Evolutionary conservation across 352 stramenopile genomes (phyloP).

Genomic region (Globisporangium perplexum): DNA sequence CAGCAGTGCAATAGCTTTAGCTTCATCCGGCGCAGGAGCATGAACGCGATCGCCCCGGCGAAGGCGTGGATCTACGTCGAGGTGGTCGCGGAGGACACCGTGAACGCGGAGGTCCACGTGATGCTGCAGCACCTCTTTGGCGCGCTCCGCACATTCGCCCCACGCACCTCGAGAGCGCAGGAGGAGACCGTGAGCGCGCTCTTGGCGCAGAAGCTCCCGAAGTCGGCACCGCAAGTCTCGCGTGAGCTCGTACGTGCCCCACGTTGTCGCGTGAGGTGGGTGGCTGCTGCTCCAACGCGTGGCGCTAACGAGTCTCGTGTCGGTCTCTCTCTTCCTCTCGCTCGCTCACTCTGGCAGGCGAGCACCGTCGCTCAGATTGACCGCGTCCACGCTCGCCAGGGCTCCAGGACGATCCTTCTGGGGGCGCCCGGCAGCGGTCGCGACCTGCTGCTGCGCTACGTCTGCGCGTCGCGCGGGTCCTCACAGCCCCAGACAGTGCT

Average conservation of each 20-base stretch:
- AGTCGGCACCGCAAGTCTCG: conserved; percentile 15
- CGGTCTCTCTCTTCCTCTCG: background rate
- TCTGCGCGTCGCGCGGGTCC: conserved; percentile 14
- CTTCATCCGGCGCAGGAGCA: conserved; percentile 16
- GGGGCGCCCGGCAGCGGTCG: conserved; percentile 20
- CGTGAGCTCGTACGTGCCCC: conserved; percentile 26
- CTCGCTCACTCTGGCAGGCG: conserved; percentile 25
- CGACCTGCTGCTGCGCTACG: conserved; percentile 37
- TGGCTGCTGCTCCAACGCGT: background rate
- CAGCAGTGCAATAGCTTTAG: conserved; percentile 14
- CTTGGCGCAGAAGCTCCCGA: conserved; percentile 9
- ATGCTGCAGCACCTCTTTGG: conserved; percentile 29
- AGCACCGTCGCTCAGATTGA: conserved; percentile 30
- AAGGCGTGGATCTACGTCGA: conserved; percentile 48
- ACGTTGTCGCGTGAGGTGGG: background rate
- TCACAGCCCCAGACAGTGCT: conserved; percentile 16
- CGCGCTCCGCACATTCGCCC: conserved; percentile 15
- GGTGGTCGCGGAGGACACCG: conserved; percentile 25
- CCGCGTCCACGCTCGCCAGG: conserved; percentile 27
- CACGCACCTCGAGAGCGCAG: background rate
- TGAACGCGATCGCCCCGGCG: background rate
- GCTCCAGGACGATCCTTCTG: conserved; percentile 35
- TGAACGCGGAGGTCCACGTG: conserved; percentile 4
- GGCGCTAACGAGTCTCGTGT: background rate
- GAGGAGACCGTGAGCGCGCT: background rate